Base-by-base conservation (phyloP, 345 rosid genomes). In the Eucalyptus shirleyi region DNA sequence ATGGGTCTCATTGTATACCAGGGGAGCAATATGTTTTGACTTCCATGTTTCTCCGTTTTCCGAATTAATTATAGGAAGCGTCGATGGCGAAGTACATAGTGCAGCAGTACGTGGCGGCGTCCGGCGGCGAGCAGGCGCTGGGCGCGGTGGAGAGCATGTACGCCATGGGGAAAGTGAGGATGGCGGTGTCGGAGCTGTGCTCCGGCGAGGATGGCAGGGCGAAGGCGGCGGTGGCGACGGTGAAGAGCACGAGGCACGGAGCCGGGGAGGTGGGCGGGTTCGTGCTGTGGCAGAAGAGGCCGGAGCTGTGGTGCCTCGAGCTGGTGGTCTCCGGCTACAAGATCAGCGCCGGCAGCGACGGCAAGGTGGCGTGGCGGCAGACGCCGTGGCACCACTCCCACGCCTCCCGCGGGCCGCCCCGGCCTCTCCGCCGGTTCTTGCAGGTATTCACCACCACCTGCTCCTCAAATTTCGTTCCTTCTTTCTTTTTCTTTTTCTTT, bases 41-140 rank as follows among this genome's bases (percentile, higher is more conserved):
- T 77, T 37, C 85, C 85, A 4, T 21, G 30, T 77, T 77, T 77
- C 85, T 40, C 47, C 82, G 12, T 72, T 72, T 28, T 26, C 82
- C 47, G 42, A 37, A 72, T 37, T 72, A 37, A 37, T 72, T 53
- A 21, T 44, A 98, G 99, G 98, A 97, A 92, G 90, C 93, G 85
- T 98, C 99, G 15, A 97, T 96, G 96, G 99, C 98, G 50, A 96
- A 94, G 86, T 98, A 97, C 92, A 97, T 98, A 92, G 97, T 98
- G 91, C 96, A 96, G 51, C 99, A 98, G 45, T 98, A 98, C 89
- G 90, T 94, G 89, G 99, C 99, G 2, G 97, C 99, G 4, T 96
- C 95, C 24, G 99, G 99, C 30, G 99, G 99, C 21, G 99, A 98
- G 37, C 90, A 87, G 34, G 97, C 96, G 1, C 86, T 98, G 90